Percentiles rank a stretch among this genome's conserved stretches.
Conservation (phyloP, 176 grass and related monocot species). For the Cenchrus purpureus region DNA sequence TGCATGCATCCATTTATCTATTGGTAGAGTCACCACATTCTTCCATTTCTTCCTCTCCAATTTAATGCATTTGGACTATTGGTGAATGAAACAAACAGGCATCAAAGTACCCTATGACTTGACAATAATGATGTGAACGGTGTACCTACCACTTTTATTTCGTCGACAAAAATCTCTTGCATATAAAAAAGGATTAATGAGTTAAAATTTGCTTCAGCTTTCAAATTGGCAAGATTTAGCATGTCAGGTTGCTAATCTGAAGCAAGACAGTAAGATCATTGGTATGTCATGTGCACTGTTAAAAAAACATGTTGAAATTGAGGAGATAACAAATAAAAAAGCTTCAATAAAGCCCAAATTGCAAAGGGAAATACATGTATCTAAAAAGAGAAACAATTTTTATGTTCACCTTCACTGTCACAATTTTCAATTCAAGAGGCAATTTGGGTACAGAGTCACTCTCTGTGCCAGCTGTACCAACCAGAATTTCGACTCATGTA, state of each 20-base stretch:
- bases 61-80: constrained; percentile 25
- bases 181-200: not conserved
- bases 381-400: not conserved
- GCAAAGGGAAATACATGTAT: not conserved
- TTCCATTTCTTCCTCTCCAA: not conserved
- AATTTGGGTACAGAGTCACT: not conserved
- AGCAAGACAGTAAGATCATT: not conserved
- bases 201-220: not conserved
- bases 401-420: not conserved
- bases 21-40: not conserved
- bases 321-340: not conserved
- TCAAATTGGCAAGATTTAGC: not conserved
- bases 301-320: not conserved
- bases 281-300: not conserved
- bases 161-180: not conserved
- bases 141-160: not conserved
- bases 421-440: not conserved
- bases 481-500: not conserved
- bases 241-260: not conserved
- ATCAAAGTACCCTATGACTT: not conserved
- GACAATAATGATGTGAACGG: not conserved
- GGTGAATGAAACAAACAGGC: not conserved
- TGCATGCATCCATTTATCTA: not conserved
- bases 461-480: constrained; percentile 25
- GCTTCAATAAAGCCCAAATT: not conserved